Conservation (phyloP, 805 yeast genomes). For the Blastobotrys terrestris region DNA sequence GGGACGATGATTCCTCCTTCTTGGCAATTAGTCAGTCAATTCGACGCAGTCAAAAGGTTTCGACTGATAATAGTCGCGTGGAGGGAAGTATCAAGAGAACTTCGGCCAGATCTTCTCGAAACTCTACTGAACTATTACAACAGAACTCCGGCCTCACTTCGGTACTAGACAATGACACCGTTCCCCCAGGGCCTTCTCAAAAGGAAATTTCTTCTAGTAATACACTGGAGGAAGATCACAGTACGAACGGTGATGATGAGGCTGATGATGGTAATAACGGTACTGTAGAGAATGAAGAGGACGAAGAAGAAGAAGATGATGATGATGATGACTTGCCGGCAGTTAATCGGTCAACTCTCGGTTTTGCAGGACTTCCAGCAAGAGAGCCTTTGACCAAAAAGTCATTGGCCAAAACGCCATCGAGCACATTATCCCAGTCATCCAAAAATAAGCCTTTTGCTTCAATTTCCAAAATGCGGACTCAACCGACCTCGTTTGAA, state of each 20-base stretch:
- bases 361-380: conserved; percentile 16
- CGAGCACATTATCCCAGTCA: neutral
- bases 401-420: conserved; percentile 13
- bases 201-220: neutral
- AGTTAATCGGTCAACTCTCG: conserved; percentile 12
- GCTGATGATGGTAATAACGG: too few species aligned
- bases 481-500: conserved; percentile 3
- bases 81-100: neutral
- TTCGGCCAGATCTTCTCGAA: neutral
- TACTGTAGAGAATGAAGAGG: neutral
- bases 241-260: neutral
- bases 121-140: neutral
- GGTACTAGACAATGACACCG: neutral
- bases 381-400: conserved; percentile 19
- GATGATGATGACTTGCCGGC: conserved; percentile 8
- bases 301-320: conserved; percentile 1
- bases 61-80: neutral
- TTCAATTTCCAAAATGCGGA: neutral
- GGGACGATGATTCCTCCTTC: conserved; percentile 15
- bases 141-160: neutral
- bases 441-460: neutral
- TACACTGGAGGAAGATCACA: neutral
- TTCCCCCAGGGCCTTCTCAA: neutral
- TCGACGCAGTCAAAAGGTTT: conserved; percentile 1
- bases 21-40: conserved; percentile 17